phyloP scores from a whole-genome alignment of 345 rosid species.

The Acer saccharum region DNA sequence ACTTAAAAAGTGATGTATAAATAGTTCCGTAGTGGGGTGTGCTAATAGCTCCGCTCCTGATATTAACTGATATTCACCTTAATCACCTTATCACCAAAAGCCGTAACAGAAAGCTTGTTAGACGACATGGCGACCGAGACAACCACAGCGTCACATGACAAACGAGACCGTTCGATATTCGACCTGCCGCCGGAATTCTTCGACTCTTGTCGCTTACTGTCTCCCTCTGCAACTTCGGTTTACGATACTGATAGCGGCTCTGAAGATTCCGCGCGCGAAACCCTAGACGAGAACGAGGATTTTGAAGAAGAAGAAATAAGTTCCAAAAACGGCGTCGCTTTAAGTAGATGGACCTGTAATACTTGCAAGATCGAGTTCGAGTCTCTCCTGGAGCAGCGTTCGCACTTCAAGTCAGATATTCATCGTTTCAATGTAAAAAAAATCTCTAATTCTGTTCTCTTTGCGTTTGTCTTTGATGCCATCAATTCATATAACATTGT shows the following conservation, averaged over 20 bases:
- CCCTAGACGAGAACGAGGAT: slow-evolving; percentile 25
- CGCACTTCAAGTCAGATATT: slow-evolving; percentile 85
- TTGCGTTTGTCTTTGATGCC: neutral
- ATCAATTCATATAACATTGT: neutral
- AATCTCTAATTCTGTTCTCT: neutral
- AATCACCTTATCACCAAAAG: neutral
- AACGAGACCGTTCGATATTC: slow-evolving; percentile 62
- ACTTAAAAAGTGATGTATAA: too few relatives aligned
- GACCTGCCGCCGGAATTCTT: slow-evolving; percentile 60
- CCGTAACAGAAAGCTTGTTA: neutral
- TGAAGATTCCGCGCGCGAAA: slow-evolving; percentile 25
- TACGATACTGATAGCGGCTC: slow-evolving; percentile 26
- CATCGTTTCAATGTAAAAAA: slow-evolving; percentile 85
- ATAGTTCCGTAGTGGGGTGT: too few relatives aligned
- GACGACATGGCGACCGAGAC: slow-evolving; percentile 35
- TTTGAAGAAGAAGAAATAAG: slow-evolving; percentile 33
- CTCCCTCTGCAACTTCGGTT: slow-evolving; percentile 42
- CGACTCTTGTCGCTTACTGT: slow-evolving; percentile 57
- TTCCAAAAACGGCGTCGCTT: slow-evolving; percentile 31
- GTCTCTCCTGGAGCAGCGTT: slow-evolving; percentile 85
- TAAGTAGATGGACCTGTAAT: slow-evolving; percentile 86
- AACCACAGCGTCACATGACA: slow-evolving; percentile 17
- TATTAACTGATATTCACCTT: neutral
- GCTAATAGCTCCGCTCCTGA: too few relatives aligned
- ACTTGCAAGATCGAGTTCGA: slow-evolving; percentile 81